These are phyloP conservation scores for Leccinum pellstonianum DNA, from an alignment of 768 basidiomycete genomes.

Conservation along the genomic window DNA sequence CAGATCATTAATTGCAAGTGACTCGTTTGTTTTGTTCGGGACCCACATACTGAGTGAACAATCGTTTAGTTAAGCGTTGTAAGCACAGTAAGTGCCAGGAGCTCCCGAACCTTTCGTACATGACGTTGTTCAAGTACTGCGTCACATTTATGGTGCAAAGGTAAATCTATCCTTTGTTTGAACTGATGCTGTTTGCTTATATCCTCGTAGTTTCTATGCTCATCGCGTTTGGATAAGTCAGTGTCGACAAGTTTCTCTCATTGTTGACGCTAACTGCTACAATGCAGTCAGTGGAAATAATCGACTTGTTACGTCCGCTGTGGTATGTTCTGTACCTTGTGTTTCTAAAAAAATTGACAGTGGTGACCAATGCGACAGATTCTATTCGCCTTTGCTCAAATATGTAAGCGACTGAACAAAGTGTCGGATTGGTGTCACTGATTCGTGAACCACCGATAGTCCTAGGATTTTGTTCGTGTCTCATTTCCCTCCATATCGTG, in stretches of 20 bases:
- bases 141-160: slow-evolving; percentile 23
- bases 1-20: slow-evolving; percentile 8
- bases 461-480: slow-evolving; percentile 16
- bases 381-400: slow-evolving; percentile 10
- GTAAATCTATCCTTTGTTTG: slow-evolving; percentile 1
- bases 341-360: background rate
- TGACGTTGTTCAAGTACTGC: slow-evolving; percentile 12
- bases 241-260: background rate
- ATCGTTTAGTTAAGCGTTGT: slow-evolving; percentile 1
- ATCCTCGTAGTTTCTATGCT: slow-evolving; percentile 19
- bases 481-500: background rate
- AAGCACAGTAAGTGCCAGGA: slow-evolving; percentile 4
- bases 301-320: slow-evolving; percentile 10
- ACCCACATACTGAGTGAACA: background rate
- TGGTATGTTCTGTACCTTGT: slow-evolving; percentile 10
- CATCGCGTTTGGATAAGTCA: slow-evolving; percentile 30
- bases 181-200: background rate
- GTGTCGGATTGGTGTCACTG: background rate
- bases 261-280: background rate
- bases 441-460: slow-evolving; percentile 1
- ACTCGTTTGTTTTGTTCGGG: background rate
- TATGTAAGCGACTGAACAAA: slow-evolving; percentile 8
- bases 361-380: slow-evolving; percentile 1
- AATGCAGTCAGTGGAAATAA: slow-evolving; percentile 21
- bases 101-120: background rate